A percentile compares a stretch with the other conserved stretches of the same genome.
Evolutionary conservation across 2,329 filamentous ascomycete genomes (phyloP).

Genomic region (Delphinella strobiligena): DNA sequence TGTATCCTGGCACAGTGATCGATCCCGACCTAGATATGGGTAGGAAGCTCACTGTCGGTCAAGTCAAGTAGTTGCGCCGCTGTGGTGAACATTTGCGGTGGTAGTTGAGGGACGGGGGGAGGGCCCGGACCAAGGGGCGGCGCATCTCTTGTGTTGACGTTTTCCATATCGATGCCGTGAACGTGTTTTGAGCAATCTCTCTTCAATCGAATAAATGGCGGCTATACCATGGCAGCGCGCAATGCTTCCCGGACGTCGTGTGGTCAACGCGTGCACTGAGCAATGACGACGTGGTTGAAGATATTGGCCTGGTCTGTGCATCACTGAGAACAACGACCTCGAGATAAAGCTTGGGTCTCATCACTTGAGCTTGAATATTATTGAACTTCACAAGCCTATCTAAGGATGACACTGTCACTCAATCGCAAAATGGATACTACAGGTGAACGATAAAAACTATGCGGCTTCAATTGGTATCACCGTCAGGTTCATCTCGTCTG

Average conservation of each 20-base stretch:
- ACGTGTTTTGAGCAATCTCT: neutral
- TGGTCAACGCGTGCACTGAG: conserved; percentile 1
- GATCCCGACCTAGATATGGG: too few species aligned
- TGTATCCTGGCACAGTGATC: neutral
- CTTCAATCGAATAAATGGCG: neutral
- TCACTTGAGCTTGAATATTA: too few species aligned
- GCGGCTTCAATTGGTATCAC: too few species aligned
- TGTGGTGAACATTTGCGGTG: conserved; percentile 96
- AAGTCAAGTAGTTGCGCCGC: conserved; percentile 90
- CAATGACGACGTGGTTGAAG: neutral
- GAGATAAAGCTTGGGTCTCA: neutral
- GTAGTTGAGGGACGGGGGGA: conserved; percentile 49
- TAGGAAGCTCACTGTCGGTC: conserved; percentile 70
- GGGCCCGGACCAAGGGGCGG: conserved; percentile 12
- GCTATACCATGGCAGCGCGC: neutral
- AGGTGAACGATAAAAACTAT: too few species aligned
- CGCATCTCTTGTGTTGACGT: conserved; percentile 21
- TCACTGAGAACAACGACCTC: conserved; percentile 1
- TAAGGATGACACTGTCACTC: too few species aligned
- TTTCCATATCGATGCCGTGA: conserved; percentile 17
- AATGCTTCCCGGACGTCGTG: conserved; percentile 1
- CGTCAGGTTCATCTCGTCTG: too few species aligned
- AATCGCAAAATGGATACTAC: too few species aligned
- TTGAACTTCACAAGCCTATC: too few species aligned
- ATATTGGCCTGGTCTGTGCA: neutral